Conservation (phyloP, 2,329 filamentous ascomycete species). For the Malbranchea zuffiana region DNA sequence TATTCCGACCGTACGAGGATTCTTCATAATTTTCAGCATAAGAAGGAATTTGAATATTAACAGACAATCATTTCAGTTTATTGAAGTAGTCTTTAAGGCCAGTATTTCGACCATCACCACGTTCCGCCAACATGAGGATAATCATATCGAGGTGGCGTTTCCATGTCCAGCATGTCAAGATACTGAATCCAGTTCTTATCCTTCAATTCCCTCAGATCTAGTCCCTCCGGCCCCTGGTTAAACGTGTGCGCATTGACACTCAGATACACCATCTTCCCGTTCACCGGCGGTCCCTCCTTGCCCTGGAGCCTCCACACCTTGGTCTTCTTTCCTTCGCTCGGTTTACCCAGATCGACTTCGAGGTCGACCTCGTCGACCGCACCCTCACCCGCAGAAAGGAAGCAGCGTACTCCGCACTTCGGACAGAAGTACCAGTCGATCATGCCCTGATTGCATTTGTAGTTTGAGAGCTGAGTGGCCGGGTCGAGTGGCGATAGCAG, state of each 20-base stretch:
- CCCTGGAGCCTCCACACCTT: slow-evolving; percentile 11
- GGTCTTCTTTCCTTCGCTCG: slow-evolving; percentile 8
- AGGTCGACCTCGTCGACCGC: slow-evolving; percentile 10
- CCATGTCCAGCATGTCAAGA: slow-evolving; percentile 9
- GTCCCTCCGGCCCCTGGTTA: slow-evolving; percentile 11
- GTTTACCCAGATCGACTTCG: slow-evolving; percentile 4
- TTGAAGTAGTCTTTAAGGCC: too few species aligned
- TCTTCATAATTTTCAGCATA: too few species aligned
- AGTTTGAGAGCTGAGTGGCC: slow-evolving; percentile 8
- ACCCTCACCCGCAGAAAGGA: slow-evolving; percentile 6
- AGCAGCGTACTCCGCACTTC: slow-evolving; percentile 12
- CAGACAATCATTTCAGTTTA: too few species aligned
- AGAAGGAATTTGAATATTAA: too few species aligned
- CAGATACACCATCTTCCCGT: slow-evolving; percentile 6
- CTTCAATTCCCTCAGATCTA: slow-evolving; percentile 11
- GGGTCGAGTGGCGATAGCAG: slow-evolving; percentile 12
- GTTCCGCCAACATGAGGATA: slow-evolving; percentile 10
- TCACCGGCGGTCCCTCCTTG: background rate
- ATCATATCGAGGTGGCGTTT: slow-evolving; percentile 7
- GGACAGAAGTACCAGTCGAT: slow-evolving; percentile 11
- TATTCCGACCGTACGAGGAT: too few species aligned
- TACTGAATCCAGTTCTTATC: slow-evolving; percentile 13
- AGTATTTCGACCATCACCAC: slow-evolving; percentile 4
- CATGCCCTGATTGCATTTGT: slow-evolving; percentile 4
- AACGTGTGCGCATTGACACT: slow-evolving; percentile 12